Base-by-base conservation (phyloP, 73 alveolate genomes). In the Paramecium pentaurelia region DNA sequence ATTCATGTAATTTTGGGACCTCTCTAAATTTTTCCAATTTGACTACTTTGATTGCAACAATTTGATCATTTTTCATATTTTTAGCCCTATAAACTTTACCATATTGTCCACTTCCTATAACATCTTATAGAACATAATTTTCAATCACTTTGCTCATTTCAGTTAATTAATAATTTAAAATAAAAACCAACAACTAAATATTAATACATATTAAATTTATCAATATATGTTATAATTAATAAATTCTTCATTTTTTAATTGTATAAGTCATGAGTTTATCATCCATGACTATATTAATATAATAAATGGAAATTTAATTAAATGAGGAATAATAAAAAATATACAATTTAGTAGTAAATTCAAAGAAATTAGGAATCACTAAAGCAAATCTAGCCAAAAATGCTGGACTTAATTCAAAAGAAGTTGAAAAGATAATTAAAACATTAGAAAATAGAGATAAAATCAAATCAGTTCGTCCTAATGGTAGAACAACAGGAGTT, bases 1-100 rank as follows among this genome's bases (percentile, higher is more conserved):
- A 89, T 89, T 89, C 94, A 71, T 89, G 92, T 9, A 89, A 64
- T 73, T 89, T 89, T 1, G 94, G 94, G 10, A 89, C 88, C 75
- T 89, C 94, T 73, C 92, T 68, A 71, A 89, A 89, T 51, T 89
- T 89, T 20, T 89, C 94, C 59, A 89, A 45, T 71, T 89, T 89
- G 12, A 89, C 94, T 25, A 89, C 94, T 40, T 89, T 89, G 36
- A 89, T 71, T 7, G 94, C 94, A n/a, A 89, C 94, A 42, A 89
- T 60, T 10, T 44, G 30, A 71, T 89, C 92, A 71, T 89, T 89
- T 27, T 89, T 89, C 90, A 89, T 89, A 71, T 89, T 89, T 44
- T 71, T 70, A 22, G 94, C 94, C 42, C 59, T 89, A 89, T 89
- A 89, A 14, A 89, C 94, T 54, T 89, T 89, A 8, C 94, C 94